These are phyloP conservation scores for Pistacia vera DNA, from an alignment of 345 rosid genomes.

Conservation along the genomic window DNA sequence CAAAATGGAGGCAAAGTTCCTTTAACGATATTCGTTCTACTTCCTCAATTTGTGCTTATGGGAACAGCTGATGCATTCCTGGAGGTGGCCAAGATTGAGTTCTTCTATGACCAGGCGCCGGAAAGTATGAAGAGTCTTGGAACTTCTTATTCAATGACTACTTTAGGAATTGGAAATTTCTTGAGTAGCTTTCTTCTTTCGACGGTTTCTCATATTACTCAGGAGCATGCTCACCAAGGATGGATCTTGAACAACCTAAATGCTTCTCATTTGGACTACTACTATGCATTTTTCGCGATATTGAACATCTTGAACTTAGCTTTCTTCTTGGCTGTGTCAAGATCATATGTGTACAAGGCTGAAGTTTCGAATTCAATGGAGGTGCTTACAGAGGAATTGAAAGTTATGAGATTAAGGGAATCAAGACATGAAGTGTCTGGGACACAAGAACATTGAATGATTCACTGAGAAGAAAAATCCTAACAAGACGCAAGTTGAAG, in stretches of 20 bases:
- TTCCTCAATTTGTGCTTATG: slow-evolving; percentile 84
- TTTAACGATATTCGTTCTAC: slow-evolving; percentile 59
- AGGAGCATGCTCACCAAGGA: slow-evolving; percentile 48
- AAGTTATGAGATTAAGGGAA: slow-evolving; percentile 24
- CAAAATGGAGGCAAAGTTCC: slow-evolving; percentile 61
- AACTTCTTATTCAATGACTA: slow-evolving; percentile 60
- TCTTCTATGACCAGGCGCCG: slow-evolving; percentile 94
- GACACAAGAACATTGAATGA: slow-evolving; percentile 2
- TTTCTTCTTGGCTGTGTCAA: slow-evolving; percentile 57
- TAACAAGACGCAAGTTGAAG: not conserved
- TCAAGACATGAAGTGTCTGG: slow-evolving; percentile 19
- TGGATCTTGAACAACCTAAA: slow-evolving; percentile 85
- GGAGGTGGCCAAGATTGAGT: slow-evolving; percentile 79
- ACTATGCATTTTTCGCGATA: slow-evolving; percentile 65
- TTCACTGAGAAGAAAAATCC: not conserved
- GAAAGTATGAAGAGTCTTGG: slow-evolving; percentile 95
- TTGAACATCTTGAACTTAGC: slow-evolving; percentile 60
- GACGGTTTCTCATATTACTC: slow-evolving; percentile 55
- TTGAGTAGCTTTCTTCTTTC: slow-evolving; percentile 73
- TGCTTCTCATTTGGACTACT: slow-evolving; percentile 70
- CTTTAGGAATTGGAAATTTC: slow-evolving; percentile 68
- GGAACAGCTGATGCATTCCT: slow-evolving; percentile 77
- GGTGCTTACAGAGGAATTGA: slow-evolving; percentile 52
- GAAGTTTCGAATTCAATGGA: slow-evolving; percentile 64
- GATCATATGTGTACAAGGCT: slow-evolving; percentile 64